These are phyloP conservation scores for Urostyla sp. DNA, from an alignment of 73 alveolate species.

Conservation along the genomic window DNA sequence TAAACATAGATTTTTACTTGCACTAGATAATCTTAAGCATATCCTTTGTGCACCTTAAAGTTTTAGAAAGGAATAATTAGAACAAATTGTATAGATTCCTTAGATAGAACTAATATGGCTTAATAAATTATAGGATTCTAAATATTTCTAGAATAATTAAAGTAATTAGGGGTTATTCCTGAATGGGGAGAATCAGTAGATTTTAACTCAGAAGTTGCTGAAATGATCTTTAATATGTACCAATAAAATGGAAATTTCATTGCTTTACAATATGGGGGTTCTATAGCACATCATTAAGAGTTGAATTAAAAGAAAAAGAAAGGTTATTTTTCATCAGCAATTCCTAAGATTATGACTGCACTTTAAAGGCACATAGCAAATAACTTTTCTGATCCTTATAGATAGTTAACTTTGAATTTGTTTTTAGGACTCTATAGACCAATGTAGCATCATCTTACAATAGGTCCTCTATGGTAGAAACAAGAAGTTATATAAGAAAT, in stretches of 20 bases:
- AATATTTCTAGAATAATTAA: constrained; percentile 73
- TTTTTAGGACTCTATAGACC: constrained; percentile 84
- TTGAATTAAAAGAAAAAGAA: constrained; percentile 77
- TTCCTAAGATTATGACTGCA: constrained; percentile 81
- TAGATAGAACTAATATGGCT: constrained; percentile 96
- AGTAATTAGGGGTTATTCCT: constrained; percentile 47
- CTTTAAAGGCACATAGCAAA: constrained; percentile 87
- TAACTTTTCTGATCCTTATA: constrained; percentile 76
- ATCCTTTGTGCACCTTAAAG: constrained; percentile 9
- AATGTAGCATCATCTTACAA: background rate
- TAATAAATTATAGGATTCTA: constrained; percentile 80
- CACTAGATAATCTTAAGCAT: constrained; percentile 11
- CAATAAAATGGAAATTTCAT: too few relatives aligned
- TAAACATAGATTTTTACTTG: constrained; percentile 50
- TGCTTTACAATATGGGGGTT: constrained; percentile 89
- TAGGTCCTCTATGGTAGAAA: constrained; percentile 64
- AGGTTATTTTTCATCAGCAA: constrained; percentile 52
- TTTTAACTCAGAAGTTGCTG: too few relatives aligned
- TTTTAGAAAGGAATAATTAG: constrained; percentile 94
- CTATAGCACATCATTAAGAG: constrained; percentile 86
- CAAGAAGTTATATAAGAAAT: constrained; percentile 40
- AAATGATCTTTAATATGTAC: too few relatives aligned
- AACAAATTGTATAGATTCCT: constrained; percentile 97
- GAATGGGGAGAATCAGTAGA: background rate
- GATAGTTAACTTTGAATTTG: constrained; percentile 79